Percentiles rank a stretch among this genome's conserved stretches.
Evolutionary conservation across 371 early-diverging fungal species (phyloP).

Genomic region (Encephalitozoon intestinalis): DNA sequence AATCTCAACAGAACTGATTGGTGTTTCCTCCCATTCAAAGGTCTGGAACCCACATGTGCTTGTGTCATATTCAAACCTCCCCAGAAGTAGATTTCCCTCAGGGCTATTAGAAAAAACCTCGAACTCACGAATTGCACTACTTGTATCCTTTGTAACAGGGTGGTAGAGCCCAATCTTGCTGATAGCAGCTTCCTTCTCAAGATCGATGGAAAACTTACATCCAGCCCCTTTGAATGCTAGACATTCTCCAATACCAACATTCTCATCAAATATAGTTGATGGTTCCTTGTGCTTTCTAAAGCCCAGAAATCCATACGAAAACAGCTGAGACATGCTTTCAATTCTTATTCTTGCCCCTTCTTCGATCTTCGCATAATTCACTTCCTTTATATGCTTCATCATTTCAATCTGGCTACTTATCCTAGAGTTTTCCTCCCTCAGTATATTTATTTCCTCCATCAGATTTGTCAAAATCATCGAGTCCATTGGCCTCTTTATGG

Average conservation of each 20-base stretch:
- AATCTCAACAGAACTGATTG: constrained; percentile 29
- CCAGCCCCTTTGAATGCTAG: constrained; percentile 27
- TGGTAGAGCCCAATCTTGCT: constrained; percentile 47
- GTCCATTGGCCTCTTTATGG: not conserved
- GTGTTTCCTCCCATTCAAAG: constrained; percentile 21
- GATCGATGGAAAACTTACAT: constrained; percentile 36
- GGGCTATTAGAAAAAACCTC: constrained; percentile 14
- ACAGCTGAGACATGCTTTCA: not conserved
- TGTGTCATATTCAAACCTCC: constrained; percentile 46
- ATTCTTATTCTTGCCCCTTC: constrained; percentile 10
- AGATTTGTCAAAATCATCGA: not conserved
- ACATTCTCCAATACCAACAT: constrained; percentile 25
- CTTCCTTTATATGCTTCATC: not conserved
- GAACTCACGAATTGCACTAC: constrained; percentile 46
- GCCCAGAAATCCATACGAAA: constrained; percentile 30
- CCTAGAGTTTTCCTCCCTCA: not conserved
- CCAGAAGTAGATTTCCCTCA: constrained; percentile 19
- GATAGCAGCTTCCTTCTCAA: constrained; percentile 37
- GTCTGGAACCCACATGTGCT: constrained; percentile 36
- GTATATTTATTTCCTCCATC: not conserved
- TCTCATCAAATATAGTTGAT: constrained; percentile 5
- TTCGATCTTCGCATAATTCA: constrained; percentile 21
- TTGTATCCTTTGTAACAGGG: constrained; percentile 39
- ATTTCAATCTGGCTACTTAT: not conserved
- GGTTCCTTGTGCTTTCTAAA: constrained; percentile 12